These are phyloP conservation scores for Mycena rebaudengoi DNA, from an alignment of 768 basidiomycete species.

Conservation along the genomic window DNA sequence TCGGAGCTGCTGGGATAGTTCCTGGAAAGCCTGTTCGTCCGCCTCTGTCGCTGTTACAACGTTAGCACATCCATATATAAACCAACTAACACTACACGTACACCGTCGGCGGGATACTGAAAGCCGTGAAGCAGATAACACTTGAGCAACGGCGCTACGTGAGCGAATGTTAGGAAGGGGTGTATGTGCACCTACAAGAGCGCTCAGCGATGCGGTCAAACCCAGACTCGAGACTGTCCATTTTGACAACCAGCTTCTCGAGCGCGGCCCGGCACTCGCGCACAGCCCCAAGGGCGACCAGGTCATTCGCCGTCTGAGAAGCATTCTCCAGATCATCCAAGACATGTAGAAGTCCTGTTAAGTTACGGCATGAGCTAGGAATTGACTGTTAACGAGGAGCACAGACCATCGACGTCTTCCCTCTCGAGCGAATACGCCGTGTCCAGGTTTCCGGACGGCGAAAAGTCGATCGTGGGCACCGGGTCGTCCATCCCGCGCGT, in stretches of 20 bases:
- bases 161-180: constrained; percentile 3
- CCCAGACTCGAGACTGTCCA: constrained; percentile 81
- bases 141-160: constrained; percentile 44
- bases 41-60: constrained; percentile 66
- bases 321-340: constrained; percentile 73
- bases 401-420: constrained; percentile 78
- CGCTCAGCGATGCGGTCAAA: constrained; percentile 90
- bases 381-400: neutral
- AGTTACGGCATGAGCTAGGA: too few species aligned
- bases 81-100: too few species aligned
- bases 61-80: constrained; percentile 16
- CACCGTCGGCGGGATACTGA: constrained; percentile 75
- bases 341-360: constrained; percentile 70
- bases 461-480: constrained; percentile 82
- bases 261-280: constrained; percentile 67
- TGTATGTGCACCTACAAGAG: constrained; percentile 62
- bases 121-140: constrained; percentile 79
- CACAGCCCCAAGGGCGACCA: constrained; percentile 61
- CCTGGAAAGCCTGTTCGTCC: constrained; percentile 79
- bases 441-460: constrained; percentile 71
- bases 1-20: constrained; percentile 74
- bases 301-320: constrained; percentile 54
- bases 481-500: constrained; percentile 82
- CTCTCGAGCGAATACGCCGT: constrained; percentile 72
- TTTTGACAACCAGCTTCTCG: constrained; percentile 74